Conservation (phyloP, 1,284 basidiomycete species). For the Vanrija humicola region DNA sequence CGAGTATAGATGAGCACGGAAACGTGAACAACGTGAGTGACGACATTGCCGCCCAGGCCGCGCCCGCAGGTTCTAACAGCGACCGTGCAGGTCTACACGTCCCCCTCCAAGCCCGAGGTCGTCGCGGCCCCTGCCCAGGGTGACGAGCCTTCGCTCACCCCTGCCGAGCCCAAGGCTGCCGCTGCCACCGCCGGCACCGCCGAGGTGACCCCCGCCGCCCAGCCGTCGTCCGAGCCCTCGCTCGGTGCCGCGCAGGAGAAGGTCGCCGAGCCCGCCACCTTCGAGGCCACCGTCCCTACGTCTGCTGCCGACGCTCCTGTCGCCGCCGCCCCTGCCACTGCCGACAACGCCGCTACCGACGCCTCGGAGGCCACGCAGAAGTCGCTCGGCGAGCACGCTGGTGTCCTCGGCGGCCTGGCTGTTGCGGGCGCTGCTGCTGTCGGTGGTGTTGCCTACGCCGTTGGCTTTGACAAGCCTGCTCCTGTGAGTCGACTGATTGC, state of each 20-base stretch:
- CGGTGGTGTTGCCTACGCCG: slow-evolving; percentile 22
- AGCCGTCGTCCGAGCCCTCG: no score
- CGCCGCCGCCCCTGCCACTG: not conserved
- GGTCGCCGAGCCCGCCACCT: slow-evolving; percentile 29
- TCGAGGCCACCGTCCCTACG: slow-evolving; percentile 18
- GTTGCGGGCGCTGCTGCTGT: slow-evolving; percentile 30
- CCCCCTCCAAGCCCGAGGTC: slow-evolving; percentile 4
- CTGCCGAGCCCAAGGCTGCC: slow-evolving; percentile 3
- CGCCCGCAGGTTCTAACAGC: not conserved
- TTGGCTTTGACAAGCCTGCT: slow-evolving; percentile 36
- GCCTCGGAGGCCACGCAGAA: slow-evolving; percentile 12
- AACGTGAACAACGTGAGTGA: slow-evolving; percentile 49
- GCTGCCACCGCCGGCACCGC: slow-evolving; percentile 5
- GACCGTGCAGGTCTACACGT: slow-evolving; percentile 4
- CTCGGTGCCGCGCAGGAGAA: slow-evolving; percentile 12
- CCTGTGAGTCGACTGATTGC: slow-evolving; percentile 28
- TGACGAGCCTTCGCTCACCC: not conserved
- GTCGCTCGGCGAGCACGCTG: slow-evolving; percentile 20
- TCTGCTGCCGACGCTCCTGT: no score
- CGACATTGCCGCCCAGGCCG: not conserved
- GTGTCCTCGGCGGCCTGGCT: slow-evolving; percentile 27
- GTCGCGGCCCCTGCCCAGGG: not conserved
- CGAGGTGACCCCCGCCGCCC: no score
- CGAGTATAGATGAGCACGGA: slow-evolving; percentile 41
- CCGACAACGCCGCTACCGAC: not conserved